Base-by-base conservation (phyloP, 2,329 filamentous ascomycete genomes). In the Nemania serpens region DNA sequence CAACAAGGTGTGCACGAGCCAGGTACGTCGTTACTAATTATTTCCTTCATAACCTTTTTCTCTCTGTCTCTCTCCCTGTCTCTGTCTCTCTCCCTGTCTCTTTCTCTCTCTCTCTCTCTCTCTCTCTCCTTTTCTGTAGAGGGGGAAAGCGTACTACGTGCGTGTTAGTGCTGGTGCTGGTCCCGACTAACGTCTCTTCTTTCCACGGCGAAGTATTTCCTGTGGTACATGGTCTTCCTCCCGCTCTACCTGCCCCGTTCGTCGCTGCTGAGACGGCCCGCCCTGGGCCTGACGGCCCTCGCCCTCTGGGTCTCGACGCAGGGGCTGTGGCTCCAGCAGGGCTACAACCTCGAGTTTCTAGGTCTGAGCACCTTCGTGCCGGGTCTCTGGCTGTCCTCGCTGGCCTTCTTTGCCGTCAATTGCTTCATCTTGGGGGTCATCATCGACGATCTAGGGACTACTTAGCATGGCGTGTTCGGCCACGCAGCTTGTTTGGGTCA, bases 1-100 rank as follows among this genome's bases (percentile, higher is more conserved):
- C 70, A 99, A 99, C 79, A 99, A 99, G 79, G 95, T 99, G 64
- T 98, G 94, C 82, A 99, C 95, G 2, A 97, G 93, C 71, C 94
- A 98, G 84, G 92, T 95, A 84, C 65, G 83, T n/a, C n/a, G n/a
- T n/a, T 73, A 41, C 33, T 9, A 4, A 2, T 37, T 17, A 1
- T 11, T 15, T 29, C 25, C 20, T 36, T 12, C 15, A 5, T 10
- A n/a, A 12, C 15, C 36, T 29, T 37, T 34, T 25, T 25, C 1
- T 20, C 17, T 15, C 20, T 34, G n/a, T 29, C 41, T 17, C n/a
- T 43, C 3, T 9, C 39, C 29, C 37, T 9, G 18, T 22, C 55
- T 41, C 25, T 51, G 11, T 22, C 13, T 12, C 3, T 18, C 12
- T 12, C n/a, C 12, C n/a, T 12, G 9, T n/a, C 15, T 15, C 6